A percentile compares a stretch with the other conserved stretches of the same genome.
Evolutionary conservation across 768 basidiomycete species (phyloP).

Genomic region (Kwoniella botswanensis): DNA sequence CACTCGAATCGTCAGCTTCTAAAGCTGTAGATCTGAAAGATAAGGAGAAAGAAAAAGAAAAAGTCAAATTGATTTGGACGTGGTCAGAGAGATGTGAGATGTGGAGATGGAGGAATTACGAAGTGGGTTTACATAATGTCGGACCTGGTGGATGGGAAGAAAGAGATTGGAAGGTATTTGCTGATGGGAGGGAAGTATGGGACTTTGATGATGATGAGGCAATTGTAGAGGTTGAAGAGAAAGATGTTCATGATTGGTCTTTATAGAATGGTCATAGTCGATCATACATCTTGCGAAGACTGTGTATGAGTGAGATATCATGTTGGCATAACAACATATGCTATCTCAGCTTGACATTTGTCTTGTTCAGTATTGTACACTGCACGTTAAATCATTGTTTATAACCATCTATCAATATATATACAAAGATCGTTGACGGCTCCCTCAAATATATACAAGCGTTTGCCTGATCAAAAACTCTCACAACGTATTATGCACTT

Average conservation of each 20-base stretch:
- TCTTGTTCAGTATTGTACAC: no score
- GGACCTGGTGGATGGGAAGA: slow-evolving; percentile 50
- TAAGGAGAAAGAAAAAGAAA: slow-evolving; percentile 1
- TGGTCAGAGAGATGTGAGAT: slow-evolving; percentile 38
- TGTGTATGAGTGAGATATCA: no score
- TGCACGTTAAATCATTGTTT: no score
- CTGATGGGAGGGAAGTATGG: slow-evolving; percentile 43
- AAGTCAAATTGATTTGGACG: slow-evolving; percentile 41
- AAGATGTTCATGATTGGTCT: slow-evolving; percentile 50
- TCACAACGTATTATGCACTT: no score
- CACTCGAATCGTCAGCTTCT: slow-evolving; percentile 10
- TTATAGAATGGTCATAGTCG: slow-evolving; percentile 15
- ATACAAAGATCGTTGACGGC: no score
- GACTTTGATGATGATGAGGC: slow-evolving; percentile 39
- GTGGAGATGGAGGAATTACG: slow-evolving; percentile 51
- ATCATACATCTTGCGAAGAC: no score
- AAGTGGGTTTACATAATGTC: slow-evolving; percentile 29
- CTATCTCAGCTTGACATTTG: no score
- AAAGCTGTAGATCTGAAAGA: slow-evolving; percentile 1
- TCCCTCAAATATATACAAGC: no score
- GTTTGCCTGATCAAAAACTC: no score
- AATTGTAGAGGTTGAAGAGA: slow-evolving; percentile 32
- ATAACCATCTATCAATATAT: no score
- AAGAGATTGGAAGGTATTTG: slow-evolving; percentile 52
- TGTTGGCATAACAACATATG: no score